Percentiles rank a stretch among this genome's conserved stretches.
These are phyloP conservation scores for Calonectria honghensis DNA, from an alignment of 2,329 filamentous ascomycete genomes.

Conservation along the genomic window DNA sequence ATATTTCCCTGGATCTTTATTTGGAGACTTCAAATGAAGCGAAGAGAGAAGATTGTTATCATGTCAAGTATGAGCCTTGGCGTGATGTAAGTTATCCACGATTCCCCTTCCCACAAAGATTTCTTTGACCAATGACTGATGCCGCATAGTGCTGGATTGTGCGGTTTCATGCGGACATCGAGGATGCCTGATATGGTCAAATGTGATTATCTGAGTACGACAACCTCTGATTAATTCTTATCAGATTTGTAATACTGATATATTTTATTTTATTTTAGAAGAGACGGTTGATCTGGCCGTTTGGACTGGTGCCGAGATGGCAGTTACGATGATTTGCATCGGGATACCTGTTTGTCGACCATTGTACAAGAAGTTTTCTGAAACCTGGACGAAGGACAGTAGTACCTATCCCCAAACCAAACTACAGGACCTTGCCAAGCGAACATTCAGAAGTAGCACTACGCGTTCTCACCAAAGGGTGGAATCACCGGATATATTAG, in stretches of 20 bases:
- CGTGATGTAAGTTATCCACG: constrained; percentile 57
- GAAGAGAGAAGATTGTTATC: constrained; percentile 65
- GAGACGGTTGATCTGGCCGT: constrained; percentile 58
- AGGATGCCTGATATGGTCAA: constrained; percentile 25
- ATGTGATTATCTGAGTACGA: constrained; percentile 33
- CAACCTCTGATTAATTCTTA: background rate
- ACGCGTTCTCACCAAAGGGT: background rate
- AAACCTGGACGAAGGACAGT: constrained; percentile 30
- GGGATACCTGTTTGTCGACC: constrained; percentile 63
- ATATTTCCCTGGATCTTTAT: constrained; percentile 65
- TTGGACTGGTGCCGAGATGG: constrained; percentile 61
- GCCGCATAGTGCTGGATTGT: constrained; percentile 29
- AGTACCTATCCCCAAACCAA: constrained; percentile 22
- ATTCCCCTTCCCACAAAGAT: no score
- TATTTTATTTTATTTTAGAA: constrained; percentile 44
- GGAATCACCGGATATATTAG: background rate
- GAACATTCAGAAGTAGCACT: constrained; percentile 1
- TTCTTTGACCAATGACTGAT: background rate
- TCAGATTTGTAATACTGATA: background rate
- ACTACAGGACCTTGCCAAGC: background rate
- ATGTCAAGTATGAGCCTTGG: constrained; percentile 63
- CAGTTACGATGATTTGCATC: constrained; percentile 61
- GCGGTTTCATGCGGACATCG: constrained; percentile 32
- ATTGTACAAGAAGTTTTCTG: constrained; percentile 52
- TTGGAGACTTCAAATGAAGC: constrained; percentile 64